A percentile compares a stretch with the other conserved stretches of the same genome.
Evolutionary conservation across 169 alveolate species (phyloP).

Genomic region (Plasmodium vivax): DNA sequence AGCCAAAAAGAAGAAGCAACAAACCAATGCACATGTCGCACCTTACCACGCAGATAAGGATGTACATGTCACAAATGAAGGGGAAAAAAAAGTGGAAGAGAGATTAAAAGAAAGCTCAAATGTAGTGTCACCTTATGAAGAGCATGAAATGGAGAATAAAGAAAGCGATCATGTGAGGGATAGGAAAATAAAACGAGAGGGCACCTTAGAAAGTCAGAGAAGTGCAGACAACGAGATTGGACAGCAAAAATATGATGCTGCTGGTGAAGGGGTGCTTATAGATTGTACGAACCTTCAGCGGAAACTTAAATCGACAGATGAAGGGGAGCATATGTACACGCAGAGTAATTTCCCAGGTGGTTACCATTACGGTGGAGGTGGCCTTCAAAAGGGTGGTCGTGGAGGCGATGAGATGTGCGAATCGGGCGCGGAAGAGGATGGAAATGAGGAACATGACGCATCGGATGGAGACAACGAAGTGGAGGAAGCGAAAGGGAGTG

Average conservation of each 20-base stretch:
- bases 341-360: neutral
- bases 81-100: neutral
- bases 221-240: neutral
- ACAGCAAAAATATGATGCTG: neutral
- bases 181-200: neutral
- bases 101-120: slow-evolving; percentile 36
- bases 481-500: neutral
- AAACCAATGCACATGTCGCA: neutral
- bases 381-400: neutral
- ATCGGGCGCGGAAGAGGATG: neutral
- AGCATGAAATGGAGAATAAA: neutral
- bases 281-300: neutral
- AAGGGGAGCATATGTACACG: neutral
- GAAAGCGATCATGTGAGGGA: neutral
- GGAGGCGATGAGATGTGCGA: neutral
- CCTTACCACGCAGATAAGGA: neutral
- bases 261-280: neutral
- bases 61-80: neutral
- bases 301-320: neutral
- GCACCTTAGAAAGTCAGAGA: neutral
- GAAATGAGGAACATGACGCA: neutral
- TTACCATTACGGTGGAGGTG: neutral
- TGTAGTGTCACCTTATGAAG: slow-evolving; percentile 16
- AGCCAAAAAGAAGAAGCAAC: neutral
- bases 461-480: neutral